phyloP scores from a whole-genome alignment of 2,329 filamentous ascomycete species.

The Metarhizium robertsii region DNA sequence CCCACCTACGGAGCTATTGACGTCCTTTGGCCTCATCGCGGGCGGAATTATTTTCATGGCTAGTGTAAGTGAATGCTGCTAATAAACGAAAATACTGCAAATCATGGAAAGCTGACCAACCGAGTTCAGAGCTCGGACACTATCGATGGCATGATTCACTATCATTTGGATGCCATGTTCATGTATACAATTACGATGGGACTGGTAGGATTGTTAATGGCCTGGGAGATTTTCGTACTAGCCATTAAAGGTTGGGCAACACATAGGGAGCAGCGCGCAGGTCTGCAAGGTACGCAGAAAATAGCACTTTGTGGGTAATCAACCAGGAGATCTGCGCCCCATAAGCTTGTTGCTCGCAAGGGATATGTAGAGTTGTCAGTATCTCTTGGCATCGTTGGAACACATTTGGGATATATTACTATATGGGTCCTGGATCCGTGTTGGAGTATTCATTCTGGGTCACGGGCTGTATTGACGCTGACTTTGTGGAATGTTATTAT shows the following conservation, averaged over 20 bases:
- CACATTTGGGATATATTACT: neutral
- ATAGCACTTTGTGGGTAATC: neutral
- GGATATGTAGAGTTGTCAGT: neutral
- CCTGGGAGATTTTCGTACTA: conserved; percentile 69
- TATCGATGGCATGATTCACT: conserved; percentile 64
- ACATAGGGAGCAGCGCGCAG: conserved; percentile 19
- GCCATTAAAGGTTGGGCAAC: conserved; percentile 83
- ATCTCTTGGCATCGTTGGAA: neutral
- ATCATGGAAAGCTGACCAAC: neutral
- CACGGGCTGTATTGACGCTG: neutral
- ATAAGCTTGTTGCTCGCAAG: neutral
- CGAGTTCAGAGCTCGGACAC: conserved; percentile 58
- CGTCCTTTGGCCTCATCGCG: conserved; percentile 76
- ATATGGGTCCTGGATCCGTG: neutral
- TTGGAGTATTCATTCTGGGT: neutral
- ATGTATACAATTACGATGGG: conserved; percentile 85
- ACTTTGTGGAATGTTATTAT: neutral
- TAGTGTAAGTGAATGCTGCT: conserved; percentile 50
- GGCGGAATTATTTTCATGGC: conserved; percentile 91
- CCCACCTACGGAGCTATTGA: conserved; percentile 82
- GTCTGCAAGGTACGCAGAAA: neutral
- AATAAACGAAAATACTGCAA: neutral
- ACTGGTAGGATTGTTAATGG: conserved; percentile 72
- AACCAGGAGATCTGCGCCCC: neutral
- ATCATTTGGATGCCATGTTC: conserved; percentile 83